phyloP scores from a whole-genome alignment of 2,329 filamentous ascomycete genomes.

The Trichoderma atroviride region DNA sequence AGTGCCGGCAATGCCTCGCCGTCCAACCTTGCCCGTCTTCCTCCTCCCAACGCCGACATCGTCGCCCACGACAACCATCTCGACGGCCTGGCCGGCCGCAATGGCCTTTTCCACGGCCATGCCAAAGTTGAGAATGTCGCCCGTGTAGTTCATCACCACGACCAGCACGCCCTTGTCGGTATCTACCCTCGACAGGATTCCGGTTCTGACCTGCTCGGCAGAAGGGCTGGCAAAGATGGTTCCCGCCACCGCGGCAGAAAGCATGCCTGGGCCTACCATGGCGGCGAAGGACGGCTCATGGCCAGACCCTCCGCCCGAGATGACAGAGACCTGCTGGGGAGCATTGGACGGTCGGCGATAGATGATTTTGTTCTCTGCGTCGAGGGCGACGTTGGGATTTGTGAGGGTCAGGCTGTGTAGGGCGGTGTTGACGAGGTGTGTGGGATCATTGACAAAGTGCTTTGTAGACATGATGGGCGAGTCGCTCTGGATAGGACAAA shows the following conservation, averaged over 20 bases:
- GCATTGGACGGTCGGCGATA: slow-evolving; percentile 65
- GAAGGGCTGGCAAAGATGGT: slow-evolving; percentile 84
- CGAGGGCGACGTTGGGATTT: slow-evolving; percentile 81
- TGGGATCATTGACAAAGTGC: slow-evolving; percentile 88
- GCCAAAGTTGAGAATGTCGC: slow-evolving; percentile 88
- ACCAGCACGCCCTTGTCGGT: slow-evolving; percentile 75
- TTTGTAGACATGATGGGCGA: slow-evolving; percentile 58
- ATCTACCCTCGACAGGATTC: slow-evolving; percentile 73
- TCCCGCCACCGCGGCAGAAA: slow-evolving; percentile 80
- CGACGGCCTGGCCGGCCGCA: slow-evolving; percentile 73
- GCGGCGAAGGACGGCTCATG: slow-evolving; percentile 88
- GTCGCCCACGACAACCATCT: slow-evolving; percentile 91
- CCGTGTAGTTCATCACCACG: slow-evolving; percentile 95
- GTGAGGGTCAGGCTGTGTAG: slow-evolving; percentile 77
- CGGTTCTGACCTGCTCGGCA: slow-evolving; percentile 79
- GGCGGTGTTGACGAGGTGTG: slow-evolving; percentile 74
- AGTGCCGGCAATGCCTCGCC: slow-evolving; percentile 88
- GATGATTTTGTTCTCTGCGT: slow-evolving; percentile 78
- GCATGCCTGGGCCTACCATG: slow-evolving; percentile 80
- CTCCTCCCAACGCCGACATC: slow-evolving; percentile 85
- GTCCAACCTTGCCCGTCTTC: slow-evolving; percentile 86
- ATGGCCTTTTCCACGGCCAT: slow-evolving; percentile 92
- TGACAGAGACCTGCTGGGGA: slow-evolving; percentile 71
- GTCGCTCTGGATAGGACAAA: background rate
- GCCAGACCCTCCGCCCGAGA: slow-evolving; percentile 86